Percentiles rank a stretch among this genome's conserved stretches.
Conservation (phyloP, 2,329 filamentous ascomycete species). For the Colletotrichum sansevieriae region DNA sequence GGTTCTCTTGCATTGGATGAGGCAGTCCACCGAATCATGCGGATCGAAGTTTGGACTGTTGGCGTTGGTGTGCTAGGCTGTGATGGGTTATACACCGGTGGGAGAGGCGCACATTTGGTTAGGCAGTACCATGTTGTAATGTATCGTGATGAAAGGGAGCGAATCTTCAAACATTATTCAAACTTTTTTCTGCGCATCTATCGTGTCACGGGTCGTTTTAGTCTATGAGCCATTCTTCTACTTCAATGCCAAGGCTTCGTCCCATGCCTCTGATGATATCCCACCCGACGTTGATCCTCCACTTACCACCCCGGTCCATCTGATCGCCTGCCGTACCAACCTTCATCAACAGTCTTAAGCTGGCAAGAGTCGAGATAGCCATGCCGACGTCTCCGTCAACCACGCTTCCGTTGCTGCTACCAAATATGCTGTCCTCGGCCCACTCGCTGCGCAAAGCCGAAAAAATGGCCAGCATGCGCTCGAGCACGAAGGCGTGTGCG, state of each 20-base stretch:
- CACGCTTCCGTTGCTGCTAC: conserved; percentile 52
- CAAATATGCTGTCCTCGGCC: conserved; percentile 54
- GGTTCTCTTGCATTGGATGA: not conserved
- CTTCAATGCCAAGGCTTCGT: conserved; percentile 80
- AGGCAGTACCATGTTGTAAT: not conserved
- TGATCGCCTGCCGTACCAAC: conserved; percentile 73
- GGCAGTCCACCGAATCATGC: not conserved
- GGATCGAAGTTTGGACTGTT: not conserved
- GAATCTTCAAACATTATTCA: not conserved
- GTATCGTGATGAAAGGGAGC: not conserved
- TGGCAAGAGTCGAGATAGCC: conserved; percentile 79
- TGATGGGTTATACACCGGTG: not conserved
- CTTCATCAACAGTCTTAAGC: conserved; percentile 75
- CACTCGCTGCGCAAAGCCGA: conserved; percentile 73
- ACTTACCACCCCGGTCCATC: conserved; percentile 78
- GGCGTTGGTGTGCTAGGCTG: not conserved
- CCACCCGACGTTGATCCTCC: conserved; percentile 84
- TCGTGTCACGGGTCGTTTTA: conserved; percentile 49
- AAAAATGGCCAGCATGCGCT: conserved; percentile 84
- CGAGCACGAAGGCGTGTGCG: conserved; percentile 81
- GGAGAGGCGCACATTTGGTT: not conserved
- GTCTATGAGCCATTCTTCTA: conserved; percentile 82
- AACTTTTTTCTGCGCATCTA: not conserved
- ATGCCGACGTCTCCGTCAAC: conserved; percentile 70
- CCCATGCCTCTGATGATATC: conserved; percentile 80